Percentiles rank a stretch among this genome's conserved stretches.
Evolutionary conservation across 139 green algal species (phyloP).

Genomic region (Choricystis sp.): DNA sequence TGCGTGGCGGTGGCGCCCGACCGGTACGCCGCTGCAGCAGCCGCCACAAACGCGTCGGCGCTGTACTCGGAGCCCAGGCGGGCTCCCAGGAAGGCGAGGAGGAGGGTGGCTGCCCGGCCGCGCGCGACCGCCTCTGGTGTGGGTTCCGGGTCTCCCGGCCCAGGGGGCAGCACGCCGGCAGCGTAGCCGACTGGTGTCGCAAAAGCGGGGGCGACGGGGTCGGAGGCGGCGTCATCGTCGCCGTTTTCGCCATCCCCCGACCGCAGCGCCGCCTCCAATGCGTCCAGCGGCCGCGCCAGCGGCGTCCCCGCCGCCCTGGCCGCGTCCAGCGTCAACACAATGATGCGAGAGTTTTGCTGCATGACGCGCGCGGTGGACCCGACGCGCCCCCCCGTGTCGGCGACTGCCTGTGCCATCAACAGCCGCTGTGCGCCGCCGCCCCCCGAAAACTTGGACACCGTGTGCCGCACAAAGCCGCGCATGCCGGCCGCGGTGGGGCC

Average conservation of each 20-base stretch:
- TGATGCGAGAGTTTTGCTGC: background rate
- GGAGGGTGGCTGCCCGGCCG: background rate
- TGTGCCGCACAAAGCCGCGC: background rate
- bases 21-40: background rate
- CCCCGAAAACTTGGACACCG: background rate
- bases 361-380: background rate
- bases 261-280: background rate
- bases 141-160: no score
- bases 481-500: background rate
- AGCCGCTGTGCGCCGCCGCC: background rate
- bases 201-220: background rate
- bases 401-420: background rate
- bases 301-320: no score
- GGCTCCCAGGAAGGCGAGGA: background rate
- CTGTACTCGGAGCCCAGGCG: background rate
- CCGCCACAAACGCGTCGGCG: background rate
- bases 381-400: background rate
- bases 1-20: background rate
- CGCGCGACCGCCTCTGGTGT: background rate
- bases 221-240: background rate
- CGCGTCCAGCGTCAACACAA: background rate
- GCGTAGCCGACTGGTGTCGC: background rate
- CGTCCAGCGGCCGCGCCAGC: background rate
- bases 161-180: background rate
- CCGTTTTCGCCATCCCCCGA: background rate